These are phyloP conservation scores for Periglandula ipomoeae DNA, from an alignment of 2,329 filamentous ascomycete species.

Conservation along the genomic window DNA sequence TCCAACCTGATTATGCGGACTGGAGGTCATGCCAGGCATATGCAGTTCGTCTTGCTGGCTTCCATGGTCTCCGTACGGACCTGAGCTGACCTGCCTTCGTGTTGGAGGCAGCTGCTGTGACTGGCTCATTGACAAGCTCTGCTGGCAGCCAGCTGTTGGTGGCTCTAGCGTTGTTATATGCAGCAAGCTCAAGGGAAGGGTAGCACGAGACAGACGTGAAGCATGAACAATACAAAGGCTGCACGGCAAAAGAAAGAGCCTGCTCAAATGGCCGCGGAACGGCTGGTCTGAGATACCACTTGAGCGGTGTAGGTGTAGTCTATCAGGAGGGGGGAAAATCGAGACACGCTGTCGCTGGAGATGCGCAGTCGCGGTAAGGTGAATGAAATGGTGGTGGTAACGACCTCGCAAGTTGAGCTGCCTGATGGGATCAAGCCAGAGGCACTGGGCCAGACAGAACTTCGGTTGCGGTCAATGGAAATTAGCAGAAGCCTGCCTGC, in stretches of 20 bases:
- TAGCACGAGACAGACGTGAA: background rate
- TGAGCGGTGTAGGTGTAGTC: background rate
- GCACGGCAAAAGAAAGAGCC: background rate
- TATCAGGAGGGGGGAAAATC: background rate
- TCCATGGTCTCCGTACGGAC: conserved; percentile 16
- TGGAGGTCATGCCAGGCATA: conserved; percentile 34
- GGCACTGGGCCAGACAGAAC: too few species aligned
- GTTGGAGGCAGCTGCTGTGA: conserved; percentile 28
- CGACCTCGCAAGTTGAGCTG: too few species aligned
- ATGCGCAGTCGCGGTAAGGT: background rate
- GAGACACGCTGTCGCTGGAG: background rate
- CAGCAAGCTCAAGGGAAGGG: background rate
- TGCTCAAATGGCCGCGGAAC: background rate
- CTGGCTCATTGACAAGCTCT: conserved; percentile 26
- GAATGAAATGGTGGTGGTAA: too few species aligned
- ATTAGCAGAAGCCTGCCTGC: background rate
- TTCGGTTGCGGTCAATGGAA: background rate
- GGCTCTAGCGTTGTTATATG: background rate
- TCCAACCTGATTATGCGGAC: conserved; percentile 24
- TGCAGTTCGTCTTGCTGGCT: conserved; percentile 44
- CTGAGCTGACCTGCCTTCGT: conserved; percentile 16
- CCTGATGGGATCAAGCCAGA: background rate
- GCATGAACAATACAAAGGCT: too few species aligned
- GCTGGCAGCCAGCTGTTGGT: background rate
- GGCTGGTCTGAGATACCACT: background rate